Conservation (phyloP, 768 basidiomycete species). For the Auricularia sp. region DNA sequence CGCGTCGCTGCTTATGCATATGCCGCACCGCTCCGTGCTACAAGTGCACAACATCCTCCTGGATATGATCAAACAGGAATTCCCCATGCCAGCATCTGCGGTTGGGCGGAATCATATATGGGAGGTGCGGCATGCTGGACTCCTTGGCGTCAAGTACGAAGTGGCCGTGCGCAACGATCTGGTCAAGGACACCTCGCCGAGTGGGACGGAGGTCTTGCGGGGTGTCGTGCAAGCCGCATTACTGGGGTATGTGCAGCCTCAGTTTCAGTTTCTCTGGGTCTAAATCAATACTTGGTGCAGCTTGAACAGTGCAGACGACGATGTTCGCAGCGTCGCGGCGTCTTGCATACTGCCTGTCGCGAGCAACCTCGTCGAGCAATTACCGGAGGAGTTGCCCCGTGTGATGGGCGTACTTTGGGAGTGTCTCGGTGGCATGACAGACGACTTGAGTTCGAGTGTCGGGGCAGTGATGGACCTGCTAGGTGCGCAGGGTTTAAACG, state of each 20-base stretch:
- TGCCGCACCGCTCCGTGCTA: constrained; percentile 68
- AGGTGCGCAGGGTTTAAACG: constrained; percentile 35
- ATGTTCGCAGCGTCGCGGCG: constrained; percentile 92
- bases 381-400: constrained; percentile 59
- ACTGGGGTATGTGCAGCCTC: constrained; percentile 49
- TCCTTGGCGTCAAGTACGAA: constrained; percentile 95
- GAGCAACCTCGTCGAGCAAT: constrained; percentile 59
- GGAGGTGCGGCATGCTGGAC: constrained; percentile 96
- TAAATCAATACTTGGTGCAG: constrained; percentile 28
- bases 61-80: constrained; percentile 90
- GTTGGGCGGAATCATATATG: constrained; percentile 54
- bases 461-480: constrained; percentile 95
- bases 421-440: constrained; percentile 86
- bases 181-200: constrained; percentile 35
- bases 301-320: constrained; percentile 84
- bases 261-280: background rate
- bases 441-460: constrained; percentile 92
- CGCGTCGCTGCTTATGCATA: constrained; percentile 77
- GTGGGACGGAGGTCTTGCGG: constrained; percentile 49
- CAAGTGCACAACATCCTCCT: constrained; percentile 78
- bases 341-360: constrained; percentile 86
- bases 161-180: constrained; percentile 88
- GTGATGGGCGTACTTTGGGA: constrained; percentile 83
- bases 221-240: constrained; percentile 87
- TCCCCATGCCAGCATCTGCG: constrained; percentile 31